Evolutionary conservation across 163 green algal species (phyloP), one percentile per base, ranked within the genome.

Genomic region (Chloroidium sp.): DNA sequence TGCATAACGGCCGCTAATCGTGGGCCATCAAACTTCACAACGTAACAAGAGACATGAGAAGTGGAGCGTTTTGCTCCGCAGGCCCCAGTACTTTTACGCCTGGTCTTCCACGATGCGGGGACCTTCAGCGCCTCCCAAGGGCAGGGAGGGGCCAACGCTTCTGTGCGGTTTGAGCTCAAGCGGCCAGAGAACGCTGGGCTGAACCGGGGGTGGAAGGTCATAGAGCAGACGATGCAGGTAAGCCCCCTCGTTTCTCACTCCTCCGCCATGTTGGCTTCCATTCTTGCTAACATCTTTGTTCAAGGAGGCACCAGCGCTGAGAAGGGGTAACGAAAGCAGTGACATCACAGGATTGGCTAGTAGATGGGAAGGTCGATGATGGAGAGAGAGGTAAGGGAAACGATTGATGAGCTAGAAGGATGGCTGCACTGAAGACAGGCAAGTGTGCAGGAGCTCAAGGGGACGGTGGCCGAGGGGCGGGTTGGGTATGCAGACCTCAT

Each of bases 61-160:
- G 67, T 10, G 10, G 67, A 72, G 6, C 57, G 74, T 14, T 10
- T 77, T 57, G 8, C 13, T 77, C 59, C 14, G 59, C 69, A 85
- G 82, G 75, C 69, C n/a, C 88, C 94, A 1, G 91, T 94, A 3
- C 82, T 93, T 8, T 84, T 98, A 74, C 87, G 94, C 0, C 87
- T 97, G 59, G 91, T 89, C 0, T 98, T 97, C 79, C 94, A 98
- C 85, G 94, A 98, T 62, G 89, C 93, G 3, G 93, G 86, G 2
- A 95, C 94, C 36, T 96, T 88, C 80, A 75, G 85, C 0, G n/a
- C 62, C 2, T 80, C 77, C n/a, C 2, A 3, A 2, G 62, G 77
- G 10, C 78, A 92, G 72, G 94, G 93, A 60, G 94, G 94, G 2
- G 78, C 90, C 59, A 97, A 98, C 69, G 93, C 84, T 4, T 93